A percentile compares a stretch with the other conserved stretches of the same genome.
phyloP scores from a whole-genome alignment of 495 filamentous ascomycete genomes.

The Aspergillus saccharolyticus region DNA sequence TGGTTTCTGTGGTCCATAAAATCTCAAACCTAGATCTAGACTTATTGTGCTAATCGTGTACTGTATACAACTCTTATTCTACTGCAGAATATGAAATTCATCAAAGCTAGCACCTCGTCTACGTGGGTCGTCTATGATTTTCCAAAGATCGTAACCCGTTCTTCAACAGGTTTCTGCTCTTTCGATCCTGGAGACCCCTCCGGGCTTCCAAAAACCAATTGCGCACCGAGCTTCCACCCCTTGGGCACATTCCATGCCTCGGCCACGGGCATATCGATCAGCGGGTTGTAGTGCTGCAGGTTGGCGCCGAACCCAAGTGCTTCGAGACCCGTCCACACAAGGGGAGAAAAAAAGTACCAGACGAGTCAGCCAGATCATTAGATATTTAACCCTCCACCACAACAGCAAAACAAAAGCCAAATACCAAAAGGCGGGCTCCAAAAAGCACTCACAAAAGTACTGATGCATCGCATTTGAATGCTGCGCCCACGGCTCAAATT shows the following conservation, averaged over 20 bases:
- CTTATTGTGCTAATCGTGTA: too few species aligned
- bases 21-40: too few species aligned
- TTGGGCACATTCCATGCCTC: constrained; percentile 43
- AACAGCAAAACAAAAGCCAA: background rate
- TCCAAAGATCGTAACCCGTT: constrained; percentile 35
- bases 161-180: constrained; percentile 33
- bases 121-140: constrained; percentile 17
- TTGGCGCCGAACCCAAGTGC: constrained; percentile 49
- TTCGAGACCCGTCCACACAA: constrained; percentile 50
- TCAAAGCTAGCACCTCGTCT: too few species aligned
- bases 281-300: constrained; percentile 53
- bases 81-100: too few species aligned
- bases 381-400: too few species aligned
- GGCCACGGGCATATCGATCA: constrained; percentile 41
- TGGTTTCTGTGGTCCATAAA: too few species aligned
- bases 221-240: constrained; percentile 44
- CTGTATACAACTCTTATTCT: too few species aligned
- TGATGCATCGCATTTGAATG: constrained; percentile 54
- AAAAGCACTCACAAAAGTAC: constrained; percentile 38
- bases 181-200: constrained; percentile 33
- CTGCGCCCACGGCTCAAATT: constrained; percentile 47
- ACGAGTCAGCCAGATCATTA: constrained; percentile 6
- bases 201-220: constrained; percentile 49
- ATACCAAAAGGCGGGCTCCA: background rate
- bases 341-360: background rate